A percentile compares a stretch with the other conserved stretches of the same genome.
phyloP scores from a whole-genome alignment of 2,329 filamentous ascomycete genomes.

The Scedosporium dehoogii region DNA sequence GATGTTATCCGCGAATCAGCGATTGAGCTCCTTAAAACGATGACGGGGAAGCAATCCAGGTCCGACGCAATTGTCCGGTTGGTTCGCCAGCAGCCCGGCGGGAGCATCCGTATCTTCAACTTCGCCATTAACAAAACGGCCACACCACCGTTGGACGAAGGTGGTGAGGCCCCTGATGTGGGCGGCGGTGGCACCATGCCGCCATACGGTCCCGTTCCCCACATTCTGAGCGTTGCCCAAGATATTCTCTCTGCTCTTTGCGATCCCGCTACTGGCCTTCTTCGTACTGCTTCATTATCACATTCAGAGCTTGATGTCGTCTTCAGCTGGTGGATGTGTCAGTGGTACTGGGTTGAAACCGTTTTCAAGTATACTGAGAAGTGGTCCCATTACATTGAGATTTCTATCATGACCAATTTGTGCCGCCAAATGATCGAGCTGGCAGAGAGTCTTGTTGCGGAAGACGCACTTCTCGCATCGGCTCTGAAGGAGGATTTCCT shows the following conservation, averaged over 20 bases:
- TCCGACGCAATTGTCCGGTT: slow-evolving; percentile 38
- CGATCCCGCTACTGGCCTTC: slow-evolving; percentile 44
- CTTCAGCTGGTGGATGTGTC: slow-evolving; percentile 69
- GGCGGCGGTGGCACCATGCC: slow-evolving; percentile 3
- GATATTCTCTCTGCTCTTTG: slow-evolving; percentile 48
- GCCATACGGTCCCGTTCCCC: slow-evolving; percentile 48
- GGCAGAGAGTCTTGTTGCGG: slow-evolving; percentile 72
- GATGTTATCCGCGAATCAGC: slow-evolving; percentile 69
- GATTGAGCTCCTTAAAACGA: slow-evolving; percentile 71
- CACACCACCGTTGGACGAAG: slow-evolving; percentile 13
- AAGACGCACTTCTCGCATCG: slow-evolving; percentile 74
- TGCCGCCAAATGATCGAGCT: slow-evolving; percentile 94
- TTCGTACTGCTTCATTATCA: slow-evolving; percentile 46
- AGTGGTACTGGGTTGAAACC: slow-evolving; percentile 73
- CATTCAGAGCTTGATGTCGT: slow-evolving; percentile 55
- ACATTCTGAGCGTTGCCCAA: slow-evolving; percentile 45
- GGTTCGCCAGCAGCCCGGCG: slow-evolving; percentile 27
- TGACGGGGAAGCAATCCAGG: slow-evolving; percentile 56
- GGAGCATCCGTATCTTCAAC: slow-evolving; percentile 27
- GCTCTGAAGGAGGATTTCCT: slow-evolving; percentile 35
- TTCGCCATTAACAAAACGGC: slow-evolving; percentile 33
- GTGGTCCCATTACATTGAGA: slow-evolving; percentile 73
- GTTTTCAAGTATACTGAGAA: slow-evolving; percentile 75
- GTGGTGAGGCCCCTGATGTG: neutral
- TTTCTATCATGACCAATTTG: slow-evolving; percentile 76